Evolutionary conservation across 495 filamentous ascomycete genomes (phyloP).

Genomic region (Penicillium mononematosum): DNA sequence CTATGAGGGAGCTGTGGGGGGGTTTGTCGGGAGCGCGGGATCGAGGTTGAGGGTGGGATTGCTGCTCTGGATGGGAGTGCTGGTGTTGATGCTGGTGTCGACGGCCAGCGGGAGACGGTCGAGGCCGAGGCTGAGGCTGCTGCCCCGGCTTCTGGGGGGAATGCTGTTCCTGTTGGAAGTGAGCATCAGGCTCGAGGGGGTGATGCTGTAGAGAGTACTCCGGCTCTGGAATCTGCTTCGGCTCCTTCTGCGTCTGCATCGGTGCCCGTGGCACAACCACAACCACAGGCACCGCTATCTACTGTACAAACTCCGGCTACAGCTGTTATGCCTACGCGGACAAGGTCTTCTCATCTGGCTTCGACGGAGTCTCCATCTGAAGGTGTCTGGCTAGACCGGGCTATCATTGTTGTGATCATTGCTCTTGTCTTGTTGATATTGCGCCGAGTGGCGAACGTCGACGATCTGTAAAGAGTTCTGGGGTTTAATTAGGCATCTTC

Average conservation of each 20-base stretch:
- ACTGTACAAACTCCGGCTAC: not conserved
- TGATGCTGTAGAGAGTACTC: conserved; percentile 3
- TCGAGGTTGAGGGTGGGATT: conserved; percentile 40
- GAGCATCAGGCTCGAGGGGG: not conserved
- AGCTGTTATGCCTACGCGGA: conserved; percentile 1
- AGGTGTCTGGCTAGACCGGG: conserved; percentile 54
- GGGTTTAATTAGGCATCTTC: not conserved
- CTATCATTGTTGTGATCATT: conserved; percentile 52
- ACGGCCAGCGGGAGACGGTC: conserved; percentile 39
- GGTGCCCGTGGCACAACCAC: conserved; percentile 4
- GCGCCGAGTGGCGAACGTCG: conserved; percentile 32
- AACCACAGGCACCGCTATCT: not conserved
- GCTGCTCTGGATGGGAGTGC: too few species aligned
- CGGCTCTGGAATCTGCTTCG: too few species aligned
- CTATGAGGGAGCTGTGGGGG: conserved; percentile 67
- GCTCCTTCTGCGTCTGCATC: not conserved
- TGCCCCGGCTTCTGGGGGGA: not conserved
- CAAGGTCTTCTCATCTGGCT: conserved; percentile 1
- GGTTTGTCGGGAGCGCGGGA: conserved; percentile 51
- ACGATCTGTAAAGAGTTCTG: conserved; percentile 25
- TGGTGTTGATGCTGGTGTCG: conserved; percentile 13
- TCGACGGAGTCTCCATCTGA: conserved; percentile 24
- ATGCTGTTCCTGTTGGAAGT: not conserved
- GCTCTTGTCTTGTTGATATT: conserved; percentile 49
- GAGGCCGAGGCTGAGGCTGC: conserved; percentile 40